phyloP scores from a whole-genome alignment of 2,329 filamentous ascomycete genomes.

The Penicillium vulpinum region DNA sequence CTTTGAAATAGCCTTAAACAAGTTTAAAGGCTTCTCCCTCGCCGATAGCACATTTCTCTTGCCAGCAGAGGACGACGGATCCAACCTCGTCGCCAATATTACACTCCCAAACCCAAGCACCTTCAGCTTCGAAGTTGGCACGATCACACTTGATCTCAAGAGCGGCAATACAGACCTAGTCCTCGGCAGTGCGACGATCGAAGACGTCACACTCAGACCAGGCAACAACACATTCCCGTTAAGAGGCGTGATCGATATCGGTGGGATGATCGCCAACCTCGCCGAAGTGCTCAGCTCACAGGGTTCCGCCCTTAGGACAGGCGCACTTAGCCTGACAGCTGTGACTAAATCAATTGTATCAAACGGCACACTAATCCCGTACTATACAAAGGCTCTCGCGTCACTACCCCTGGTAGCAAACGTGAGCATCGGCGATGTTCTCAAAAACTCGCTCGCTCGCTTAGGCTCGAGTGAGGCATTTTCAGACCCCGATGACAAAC shows the following conservation, averaged over 20 bases:
- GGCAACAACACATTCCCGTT: conserved; percentile 25
- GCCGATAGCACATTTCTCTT: conserved; percentile 22
- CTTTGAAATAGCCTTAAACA: conserved; percentile 17
- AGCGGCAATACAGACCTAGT: conserved; percentile 13
- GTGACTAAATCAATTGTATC: conserved; percentile 13
- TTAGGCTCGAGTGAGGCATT: conserved; percentile 1
- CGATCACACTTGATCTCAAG: conserved; percentile 22
- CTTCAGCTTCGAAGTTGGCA: conserved; percentile 25
- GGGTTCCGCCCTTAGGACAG: conserved; percentile 9
- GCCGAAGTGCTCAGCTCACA: conserved; percentile 17
- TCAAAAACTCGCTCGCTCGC: conserved; percentile 19
- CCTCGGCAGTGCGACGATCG: conserved; percentile 21
- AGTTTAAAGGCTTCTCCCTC: conserved; percentile 22
- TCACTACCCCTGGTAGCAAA: conserved; percentile 17
- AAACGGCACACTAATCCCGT: conserved; percentile 19
- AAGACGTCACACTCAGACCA: conserved; percentile 18
- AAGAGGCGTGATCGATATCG: conserved; percentile 19
- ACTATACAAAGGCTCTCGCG: conserved; percentile 22
- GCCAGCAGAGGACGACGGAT: conserved; percentile 19
- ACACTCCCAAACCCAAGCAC: conserved; percentile 24
- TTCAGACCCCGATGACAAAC: conserved; percentile 2
- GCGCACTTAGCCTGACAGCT: conserved; percentile 15
- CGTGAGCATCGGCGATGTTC: conserved; percentile 15
- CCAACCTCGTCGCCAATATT: conserved; percentile 24
- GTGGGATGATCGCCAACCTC: conserved; percentile 15